phyloP scores from a whole-genome alignment of 306 rosid species.

The Parietaria judaica region DNA sequence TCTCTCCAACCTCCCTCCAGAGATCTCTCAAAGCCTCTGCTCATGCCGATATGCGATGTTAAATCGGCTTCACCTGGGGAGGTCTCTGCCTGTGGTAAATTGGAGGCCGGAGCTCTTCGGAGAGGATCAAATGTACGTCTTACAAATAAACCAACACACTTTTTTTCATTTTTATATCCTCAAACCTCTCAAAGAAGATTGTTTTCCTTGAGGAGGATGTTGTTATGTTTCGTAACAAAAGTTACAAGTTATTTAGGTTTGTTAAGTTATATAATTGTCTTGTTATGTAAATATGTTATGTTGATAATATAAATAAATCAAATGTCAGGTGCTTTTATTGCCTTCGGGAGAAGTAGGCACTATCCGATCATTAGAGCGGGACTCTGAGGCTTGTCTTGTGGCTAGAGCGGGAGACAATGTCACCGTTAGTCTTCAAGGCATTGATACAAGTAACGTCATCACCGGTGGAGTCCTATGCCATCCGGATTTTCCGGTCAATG shows the following conservation, averaged over 20 bases:
- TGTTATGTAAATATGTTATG: too few relatives aligned
- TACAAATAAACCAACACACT: constrained; percentile 14
- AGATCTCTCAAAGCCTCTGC: constrained; percentile 77
- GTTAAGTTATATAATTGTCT: too few relatives aligned
- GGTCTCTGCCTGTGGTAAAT: constrained; percentile 84
- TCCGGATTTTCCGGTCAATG: constrained; percentile 73
- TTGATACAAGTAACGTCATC: constrained; percentile 54
- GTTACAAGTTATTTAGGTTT: too few relatives aligned
- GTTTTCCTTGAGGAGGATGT: too few relatives aligned
- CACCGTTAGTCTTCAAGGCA: constrained; percentile 66
- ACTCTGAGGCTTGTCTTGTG: constrained; percentile 56
- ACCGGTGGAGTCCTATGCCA: constrained; percentile 93
- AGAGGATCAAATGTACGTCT: constrained; percentile 71
- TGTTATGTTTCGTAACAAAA: too few relatives aligned
- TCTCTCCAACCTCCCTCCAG: constrained; percentile 75
- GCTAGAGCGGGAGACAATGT: constrained; percentile 96
- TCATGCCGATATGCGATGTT: constrained; percentile 93
- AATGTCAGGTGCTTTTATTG: constrained; percentile 71
- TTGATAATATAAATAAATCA: too few relatives aligned
- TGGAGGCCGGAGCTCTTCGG: constrained; percentile 95
- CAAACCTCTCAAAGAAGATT: too few relatives aligned
- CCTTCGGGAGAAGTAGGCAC: constrained; percentile 79
- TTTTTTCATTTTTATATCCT: background rate
- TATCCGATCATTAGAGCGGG: constrained; percentile 71
- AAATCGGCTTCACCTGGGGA: constrained; percentile 60